Conservation (phyloP, 768 basidiomycete species). For the Lactifluus piperatus region DNA sequence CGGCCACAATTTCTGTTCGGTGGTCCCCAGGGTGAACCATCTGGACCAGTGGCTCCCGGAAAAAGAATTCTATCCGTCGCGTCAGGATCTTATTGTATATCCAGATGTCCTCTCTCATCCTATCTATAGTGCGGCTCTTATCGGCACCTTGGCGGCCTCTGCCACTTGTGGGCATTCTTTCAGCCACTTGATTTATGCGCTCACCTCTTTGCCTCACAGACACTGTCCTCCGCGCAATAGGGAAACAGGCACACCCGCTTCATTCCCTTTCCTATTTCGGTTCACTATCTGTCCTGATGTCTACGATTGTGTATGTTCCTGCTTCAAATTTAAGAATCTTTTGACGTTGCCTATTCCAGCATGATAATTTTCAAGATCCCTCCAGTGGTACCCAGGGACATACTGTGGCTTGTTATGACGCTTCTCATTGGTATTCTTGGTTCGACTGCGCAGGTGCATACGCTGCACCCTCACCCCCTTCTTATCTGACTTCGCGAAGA, state of each 20-base stretch:
- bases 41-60: constrained; percentile 22
- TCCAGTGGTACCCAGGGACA: constrained; percentile 37
- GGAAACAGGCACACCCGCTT: constrained; percentile 64
- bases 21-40: not conserved
- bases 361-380: constrained; percentile 36
- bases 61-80: constrained; percentile 53
- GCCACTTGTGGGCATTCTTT: constrained; percentile 50
- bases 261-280: constrained; percentile 67
- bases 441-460: constrained; percentile 37
- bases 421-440: constrained; percentile 45
- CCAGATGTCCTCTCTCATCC: not conserved
- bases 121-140: constrained; percentile 42
- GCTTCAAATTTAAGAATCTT: not conserved
- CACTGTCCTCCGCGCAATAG: constrained; percentile 55
- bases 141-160: constrained; percentile 55
- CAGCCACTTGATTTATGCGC: not conserved
- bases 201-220: constrained; percentile 26
- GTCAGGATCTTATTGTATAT: not conserved
- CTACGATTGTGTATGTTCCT: constrained; percentile 25
- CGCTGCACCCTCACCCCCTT: not conserved
- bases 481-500: constrained; percentile 24
- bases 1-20: constrained; percentile 71
- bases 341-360: constrained; percentile 23
- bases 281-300: constrained; percentile 40
- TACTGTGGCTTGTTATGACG: constrained; percentile 39